Evolutionary conservation across 75 land plant genomes (phyloP).

Genomic region (Azolla pinnata): DNA sequence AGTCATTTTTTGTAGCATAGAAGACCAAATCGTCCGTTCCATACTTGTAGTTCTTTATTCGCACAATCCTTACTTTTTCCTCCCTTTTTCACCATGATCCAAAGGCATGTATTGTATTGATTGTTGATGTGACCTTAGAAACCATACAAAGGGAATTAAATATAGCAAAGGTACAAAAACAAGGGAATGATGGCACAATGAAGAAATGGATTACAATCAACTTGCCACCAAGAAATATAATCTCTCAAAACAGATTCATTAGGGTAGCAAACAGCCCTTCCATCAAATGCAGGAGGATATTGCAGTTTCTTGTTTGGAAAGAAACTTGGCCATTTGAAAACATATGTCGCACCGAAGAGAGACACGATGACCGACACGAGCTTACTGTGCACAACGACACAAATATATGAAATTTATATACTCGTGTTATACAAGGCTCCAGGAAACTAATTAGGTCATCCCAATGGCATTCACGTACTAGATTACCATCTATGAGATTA

Average conservation of each 20-base stretch:
- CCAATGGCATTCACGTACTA: too few species aligned
- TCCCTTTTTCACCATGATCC: constrained; percentile 71
- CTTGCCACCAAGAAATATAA: constrained; percentile 95
- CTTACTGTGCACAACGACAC: constrained; percentile 51
- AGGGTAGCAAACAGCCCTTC: constrained; percentile 82
- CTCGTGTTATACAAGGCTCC: too few species aligned
- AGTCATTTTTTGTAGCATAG: too few species aligned
- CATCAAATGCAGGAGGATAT: constrained; percentile 83
- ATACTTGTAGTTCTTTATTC: constrained; percentile 60
- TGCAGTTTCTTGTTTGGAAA: constrained; percentile 64
- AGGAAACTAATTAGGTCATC: too few species aligned
- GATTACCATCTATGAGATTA: too few species aligned
- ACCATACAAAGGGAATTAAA: constrained; percentile 10
- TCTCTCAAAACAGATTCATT: constrained; percentile 45
- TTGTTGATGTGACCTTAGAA: constrained; percentile 85
- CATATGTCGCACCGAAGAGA: constrained; percentile 66
- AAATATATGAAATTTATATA: too few species aligned
- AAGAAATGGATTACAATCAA: constrained; percentile 53
- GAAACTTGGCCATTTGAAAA: constrained; percentile 65
- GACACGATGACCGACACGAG: constrained; percentile 63
- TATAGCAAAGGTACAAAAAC: background rate
- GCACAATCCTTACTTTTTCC: constrained; percentile 67
- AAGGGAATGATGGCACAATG: background rate
- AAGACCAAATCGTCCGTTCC: too few species aligned
- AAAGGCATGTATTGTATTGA: constrained; percentile 93